phyloP scores from a whole-genome alignment of 179 eudicot species.

The Spergularia azorica region DNA sequence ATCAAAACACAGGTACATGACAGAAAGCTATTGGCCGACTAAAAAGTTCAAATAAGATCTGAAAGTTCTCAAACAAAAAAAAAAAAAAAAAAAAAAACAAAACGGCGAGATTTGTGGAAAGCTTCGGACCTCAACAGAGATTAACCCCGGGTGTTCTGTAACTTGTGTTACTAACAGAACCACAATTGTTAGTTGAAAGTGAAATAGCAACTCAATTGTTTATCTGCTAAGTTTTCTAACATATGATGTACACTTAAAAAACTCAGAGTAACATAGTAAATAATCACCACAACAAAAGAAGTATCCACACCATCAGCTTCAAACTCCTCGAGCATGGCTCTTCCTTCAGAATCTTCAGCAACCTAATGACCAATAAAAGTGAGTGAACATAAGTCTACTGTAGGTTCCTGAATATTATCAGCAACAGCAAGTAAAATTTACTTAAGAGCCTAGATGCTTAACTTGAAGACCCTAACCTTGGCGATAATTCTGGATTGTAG shows the following conservation, averaged over 20 bases:
- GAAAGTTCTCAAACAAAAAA: too few relatives aligned
- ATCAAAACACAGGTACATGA: too few relatives aligned
- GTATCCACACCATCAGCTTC: slow-evolving; percentile 48
- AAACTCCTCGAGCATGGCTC: slow-evolving; percentile 37
- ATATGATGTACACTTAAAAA: neutral
- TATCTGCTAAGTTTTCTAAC: neutral
- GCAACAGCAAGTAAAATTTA: neutral
- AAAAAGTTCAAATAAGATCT: too few relatives aligned
- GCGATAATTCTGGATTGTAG: slow-evolving; percentile 39
- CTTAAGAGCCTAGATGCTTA: neutral
- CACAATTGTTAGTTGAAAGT: neutral
- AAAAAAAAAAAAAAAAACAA: neutral
- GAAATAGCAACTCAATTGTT: neutral
- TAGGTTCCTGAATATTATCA: neutral
- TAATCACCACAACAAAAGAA: slow-evolving; percentile 40
- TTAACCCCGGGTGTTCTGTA: neutral
- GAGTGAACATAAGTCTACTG: neutral
- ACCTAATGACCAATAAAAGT: slow-evolving; percentile 29
- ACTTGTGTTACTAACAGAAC: neutral
- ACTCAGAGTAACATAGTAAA: neutral
- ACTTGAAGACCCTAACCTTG: slow-evolving; percentile 29
- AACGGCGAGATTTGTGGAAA: neutral
- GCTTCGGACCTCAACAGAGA: neutral
- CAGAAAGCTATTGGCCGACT: too few relatives aligned
- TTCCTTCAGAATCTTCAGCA: slow-evolving; percentile 46